A percentile compares a stretch with the other conserved stretches of the same genome.
phyloP scores from a whole-genome alignment of 768 basidiomycete genomes.

The Suillus decipiens region DNA sequence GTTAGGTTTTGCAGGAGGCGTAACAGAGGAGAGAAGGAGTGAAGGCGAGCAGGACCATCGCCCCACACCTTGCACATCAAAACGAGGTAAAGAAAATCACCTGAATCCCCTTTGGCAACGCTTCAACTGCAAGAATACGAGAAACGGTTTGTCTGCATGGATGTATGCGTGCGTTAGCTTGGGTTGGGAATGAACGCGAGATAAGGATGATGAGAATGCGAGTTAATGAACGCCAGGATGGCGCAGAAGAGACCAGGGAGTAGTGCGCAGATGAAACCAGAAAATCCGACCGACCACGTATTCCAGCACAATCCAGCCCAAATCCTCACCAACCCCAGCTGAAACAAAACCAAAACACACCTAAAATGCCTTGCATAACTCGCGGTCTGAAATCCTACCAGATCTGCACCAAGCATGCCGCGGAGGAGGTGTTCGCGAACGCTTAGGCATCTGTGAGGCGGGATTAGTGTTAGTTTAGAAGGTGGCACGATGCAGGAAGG shows the following conservation, averaged over 20 bases:
- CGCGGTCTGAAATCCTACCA: slow-evolving; percentile 90
- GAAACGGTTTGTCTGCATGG: slow-evolving; percentile 67
- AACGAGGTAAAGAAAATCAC: slow-evolving; percentile 27
- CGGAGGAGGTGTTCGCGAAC: slow-evolving; percentile 75
- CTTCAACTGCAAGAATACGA: slow-evolving; percentile 78
- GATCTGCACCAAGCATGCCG: slow-evolving; percentile 91
- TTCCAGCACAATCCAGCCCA: background rate
- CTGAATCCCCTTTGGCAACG: slow-evolving; percentile 82
- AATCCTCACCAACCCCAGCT: background rate
- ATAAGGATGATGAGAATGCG: background rate
- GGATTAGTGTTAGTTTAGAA: background rate
- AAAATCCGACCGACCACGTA: too few species aligned
- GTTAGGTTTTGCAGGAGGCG: background rate
- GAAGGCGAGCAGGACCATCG: background rate
- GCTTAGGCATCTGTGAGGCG: slow-evolving; percentile 63
- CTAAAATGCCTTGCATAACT: slow-evolving; percentile 79
- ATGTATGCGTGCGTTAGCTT: background rate
- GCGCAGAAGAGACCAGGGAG: background rate
- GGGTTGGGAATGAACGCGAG: background rate
- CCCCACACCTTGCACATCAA: background rate
- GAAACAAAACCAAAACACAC: background rate
- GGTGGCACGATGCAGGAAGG: background rate
- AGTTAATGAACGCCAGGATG: background rate
- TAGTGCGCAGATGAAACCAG: background rate
- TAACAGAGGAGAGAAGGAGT: background rate